Base-by-base conservation (phyloP, 208 protist genomes). In the Crithidia mellificae region DNA sequence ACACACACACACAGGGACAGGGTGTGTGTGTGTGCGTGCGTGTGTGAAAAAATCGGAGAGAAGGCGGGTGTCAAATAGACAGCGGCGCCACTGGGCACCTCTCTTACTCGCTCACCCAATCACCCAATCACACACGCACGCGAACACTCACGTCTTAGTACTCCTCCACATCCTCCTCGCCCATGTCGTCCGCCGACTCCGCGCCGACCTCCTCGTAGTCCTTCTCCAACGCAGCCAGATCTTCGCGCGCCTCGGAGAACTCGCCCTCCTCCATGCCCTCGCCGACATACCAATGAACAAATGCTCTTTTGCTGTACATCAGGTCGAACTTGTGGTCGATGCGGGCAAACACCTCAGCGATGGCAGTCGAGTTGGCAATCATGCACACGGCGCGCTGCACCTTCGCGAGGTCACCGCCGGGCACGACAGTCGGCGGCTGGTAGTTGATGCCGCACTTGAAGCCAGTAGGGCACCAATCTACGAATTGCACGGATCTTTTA, bases 391-490 rank as follows among this genome's bases (percentile, higher is more conserved):
- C 90, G 51, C 96, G 80, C 74, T 98, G 81, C 52, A 98, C 93
- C 32, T 98, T 81, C 69, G 94, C 93, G 51, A 99, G 80, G 78
- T 99, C 97, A 56, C 94, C 95, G 61, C 96, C 97, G 38, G 96
- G 95, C 17, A 99, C 89, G 29, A 95, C 90, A 27, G 94, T 98
- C 39, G 98, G 97, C 91, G 66, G 98, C 98, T 98, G 90, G 81
- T 98, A 97, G 94, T 99, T 99, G 88, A 99, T 98, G 78, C 98
- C 98, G 81, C 96, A 97, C 91, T 99, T 99, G 96, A 99, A 99
- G 65, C 97, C 97, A 63, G 94, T 98, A 57, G 97, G 97, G 58
- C 83, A 97, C 97, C 97, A 99, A 69, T 99, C 97, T 41, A 99
- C 97, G 74, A 98, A 98, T 70, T 98, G 88, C 68, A 98, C 95